Conservation (phyloP, 2,329 filamentous ascomycete species). For the Dactylella cylindrospora region DNA sequence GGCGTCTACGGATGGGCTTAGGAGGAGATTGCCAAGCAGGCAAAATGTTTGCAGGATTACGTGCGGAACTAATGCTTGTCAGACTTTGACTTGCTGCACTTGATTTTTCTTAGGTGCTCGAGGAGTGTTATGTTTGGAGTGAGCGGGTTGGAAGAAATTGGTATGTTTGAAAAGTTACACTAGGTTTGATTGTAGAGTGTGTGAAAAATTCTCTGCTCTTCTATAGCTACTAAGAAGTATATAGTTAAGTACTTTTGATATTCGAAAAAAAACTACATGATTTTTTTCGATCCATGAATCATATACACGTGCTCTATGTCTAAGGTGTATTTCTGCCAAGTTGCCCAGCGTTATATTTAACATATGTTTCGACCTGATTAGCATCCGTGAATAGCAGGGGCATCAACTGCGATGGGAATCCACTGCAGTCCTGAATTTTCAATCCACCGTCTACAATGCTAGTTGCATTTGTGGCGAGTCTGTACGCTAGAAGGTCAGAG, state of each 20-base stretch:
- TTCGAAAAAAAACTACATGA: no score
- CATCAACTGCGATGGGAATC: conserved; percentile 21
- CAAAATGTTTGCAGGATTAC: conserved; percentile 26
- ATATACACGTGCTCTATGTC: no score
- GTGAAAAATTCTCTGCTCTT: no score
- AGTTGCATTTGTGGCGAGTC: conserved; percentile 18
- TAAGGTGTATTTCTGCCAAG: conserved; percentile 18
- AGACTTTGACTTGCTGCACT: conserved; percentile 36
- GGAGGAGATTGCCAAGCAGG: conserved; percentile 46
- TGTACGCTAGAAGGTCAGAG: conserved; percentile 18
- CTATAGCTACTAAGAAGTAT: no score
- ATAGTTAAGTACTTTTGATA: no score
- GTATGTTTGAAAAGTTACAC: no score
- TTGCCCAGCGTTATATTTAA: conserved; percentile 17
- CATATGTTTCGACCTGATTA: conserved; percentile 23
- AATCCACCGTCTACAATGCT: conserved; percentile 14
- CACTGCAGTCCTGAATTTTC: conserved; percentile 21
- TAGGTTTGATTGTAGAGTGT: no score
- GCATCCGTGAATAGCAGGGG: conserved; percentile 25
- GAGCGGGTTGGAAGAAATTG: not conserved
- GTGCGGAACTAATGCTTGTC: conserved; percentile 34
- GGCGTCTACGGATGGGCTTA: conserved; percentile 42
- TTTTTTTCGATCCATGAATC: no score
- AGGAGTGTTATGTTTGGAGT: not conserved
- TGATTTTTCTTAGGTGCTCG: not conserved